Evolutionary conservation across 176 grass and related monocot species (phyloP).

Genomic region (Alloteropsis semialata): DNA sequence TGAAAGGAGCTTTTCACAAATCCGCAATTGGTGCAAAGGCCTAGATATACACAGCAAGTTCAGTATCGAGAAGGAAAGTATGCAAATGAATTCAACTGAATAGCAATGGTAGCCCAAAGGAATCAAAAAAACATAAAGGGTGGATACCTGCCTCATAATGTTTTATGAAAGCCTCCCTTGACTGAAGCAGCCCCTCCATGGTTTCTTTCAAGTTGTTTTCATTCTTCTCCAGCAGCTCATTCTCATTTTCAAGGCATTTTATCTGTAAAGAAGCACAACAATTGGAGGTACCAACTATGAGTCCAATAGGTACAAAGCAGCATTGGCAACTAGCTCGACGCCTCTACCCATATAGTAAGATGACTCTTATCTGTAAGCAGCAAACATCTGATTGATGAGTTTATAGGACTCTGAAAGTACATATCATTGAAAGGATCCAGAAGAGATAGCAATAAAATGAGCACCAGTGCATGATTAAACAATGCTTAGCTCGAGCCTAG

Average conservation of each 20-base stretch:
- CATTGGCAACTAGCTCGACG: background rate
- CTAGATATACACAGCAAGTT: background rate
- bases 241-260: slow-evolving; percentile 75
- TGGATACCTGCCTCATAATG: slow-evolving; percentile 58
- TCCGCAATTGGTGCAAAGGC: background rate
- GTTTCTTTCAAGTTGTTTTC: slow-evolving; percentile 71
- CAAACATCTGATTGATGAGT: background rate
- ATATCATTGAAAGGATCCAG: background rate
- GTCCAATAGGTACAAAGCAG: background rate
- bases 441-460: background rate
- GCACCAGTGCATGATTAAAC: background rate
- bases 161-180: slow-evolving; percentile 65
- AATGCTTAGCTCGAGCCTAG: background rate
- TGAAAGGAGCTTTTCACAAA: background rate
- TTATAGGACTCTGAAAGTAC: background rate
- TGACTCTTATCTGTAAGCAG: background rate
- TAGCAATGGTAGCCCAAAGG: background rate
- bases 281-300: background rate
- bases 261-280: slow-evolving; percentile 41
- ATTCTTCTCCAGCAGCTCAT: slow-evolving; percentile 59
- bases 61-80: background rate
- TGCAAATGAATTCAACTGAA: background rate
- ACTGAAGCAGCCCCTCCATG: slow-evolving; percentile 63
- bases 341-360: background rate
- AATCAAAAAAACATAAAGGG: background rate